Evolutionary conservation across 1,284 basidiomycete species (phyloP).

Genomic region (Ganoderma sp.): DNA sequence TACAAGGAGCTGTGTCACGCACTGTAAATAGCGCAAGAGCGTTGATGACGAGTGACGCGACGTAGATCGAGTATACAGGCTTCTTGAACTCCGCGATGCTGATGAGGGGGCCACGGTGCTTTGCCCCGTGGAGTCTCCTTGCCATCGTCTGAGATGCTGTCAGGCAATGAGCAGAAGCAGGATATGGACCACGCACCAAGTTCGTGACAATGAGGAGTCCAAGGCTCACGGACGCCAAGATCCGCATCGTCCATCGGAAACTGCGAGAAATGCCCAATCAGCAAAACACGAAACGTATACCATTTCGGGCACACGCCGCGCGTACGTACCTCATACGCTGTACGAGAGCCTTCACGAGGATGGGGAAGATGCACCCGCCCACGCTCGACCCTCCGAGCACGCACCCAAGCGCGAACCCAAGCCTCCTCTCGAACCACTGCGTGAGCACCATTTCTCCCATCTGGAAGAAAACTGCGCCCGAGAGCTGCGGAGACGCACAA

Average conservation of each 20-base stretch:
- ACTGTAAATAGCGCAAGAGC: background rate
- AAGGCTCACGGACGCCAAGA: slow-evolving; percentile 58
- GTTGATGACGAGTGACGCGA: background rate
- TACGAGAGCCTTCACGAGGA: slow-evolving; percentile 46
- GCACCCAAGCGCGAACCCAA: slow-evolving; percentile 47
- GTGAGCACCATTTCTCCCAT: slow-evolving; percentile 11
- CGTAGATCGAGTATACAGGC: background rate
- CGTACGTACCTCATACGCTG: slow-evolving; percentile 38
- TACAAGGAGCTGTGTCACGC: background rate
- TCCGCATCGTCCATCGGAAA: slow-evolving; percentile 59
- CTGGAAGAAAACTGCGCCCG: background rate
- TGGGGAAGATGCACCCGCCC: slow-evolving; percentile 51
- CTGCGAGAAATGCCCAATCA: background rate
- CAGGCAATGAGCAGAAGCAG: background rate
- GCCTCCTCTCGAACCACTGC: slow-evolving; percentile 54
- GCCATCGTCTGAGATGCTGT: background rate
- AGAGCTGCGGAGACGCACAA: background rate
- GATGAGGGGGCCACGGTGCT: background rate
- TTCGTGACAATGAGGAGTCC: slow-evolving; percentile 50
- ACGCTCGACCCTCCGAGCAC: slow-evolving; percentile 46
- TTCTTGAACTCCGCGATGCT: background rate
- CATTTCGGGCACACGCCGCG: background rate
- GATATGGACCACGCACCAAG: slow-evolving; percentile 33
- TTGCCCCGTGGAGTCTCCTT: background rate
- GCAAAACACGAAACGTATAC: background rate